Evolutionary conservation across 1,139 yeast species (phyloP).

Genomic region (Debaryomyces sp.): DNA sequence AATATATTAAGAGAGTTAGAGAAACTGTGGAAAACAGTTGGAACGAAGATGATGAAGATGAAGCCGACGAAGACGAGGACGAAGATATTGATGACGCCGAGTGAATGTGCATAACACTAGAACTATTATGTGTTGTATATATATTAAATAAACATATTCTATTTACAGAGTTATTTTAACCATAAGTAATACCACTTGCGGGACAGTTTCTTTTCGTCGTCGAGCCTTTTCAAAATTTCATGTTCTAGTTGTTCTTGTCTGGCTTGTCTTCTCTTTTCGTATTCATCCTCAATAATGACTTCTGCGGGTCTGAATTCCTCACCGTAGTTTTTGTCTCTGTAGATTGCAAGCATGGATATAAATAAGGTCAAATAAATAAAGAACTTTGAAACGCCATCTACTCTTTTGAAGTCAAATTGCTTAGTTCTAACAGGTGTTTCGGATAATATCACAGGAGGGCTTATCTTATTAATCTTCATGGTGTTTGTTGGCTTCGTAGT

Average conservation of each 20-base stretch:
- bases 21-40: conserved; percentile 93
- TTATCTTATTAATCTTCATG: conserved; percentile 29
- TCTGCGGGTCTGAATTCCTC: conserved; percentile 51
- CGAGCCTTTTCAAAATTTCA: conserved; percentile 11
- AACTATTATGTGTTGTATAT: conserved; percentile 7
- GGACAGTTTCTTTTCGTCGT: conserved; percentile 11
- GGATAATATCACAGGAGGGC: conserved; percentile 48
- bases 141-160: conserved; percentile 9
- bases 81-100: conserved; percentile 16
- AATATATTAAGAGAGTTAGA: conserved; percentile 86
- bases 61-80: conserved; percentile 64
- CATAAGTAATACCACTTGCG: conserved; percentile 34
- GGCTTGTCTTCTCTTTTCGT: conserved; percentile 33
- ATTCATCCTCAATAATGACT: conserved; percentile 38
- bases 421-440: conserved; percentile 48
- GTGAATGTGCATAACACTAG: conserved; percentile 3
- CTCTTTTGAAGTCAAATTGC: conserved; percentile 51
- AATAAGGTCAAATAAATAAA: conserved; percentile 51
- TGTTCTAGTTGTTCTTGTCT: conserved; percentile 20
- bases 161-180: conserved; percentile 18
- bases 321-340: conserved; percentile 53
- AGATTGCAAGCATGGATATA: conserved; percentile 45
- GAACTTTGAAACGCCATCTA: conserved; percentile 58
- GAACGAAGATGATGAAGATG: conserved; percentile 70
- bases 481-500: conserved; percentile 25